Conservation (phyloP, 2,329 filamentous ascomycete species). For the Aspergillus hiratsukae region DNA sequence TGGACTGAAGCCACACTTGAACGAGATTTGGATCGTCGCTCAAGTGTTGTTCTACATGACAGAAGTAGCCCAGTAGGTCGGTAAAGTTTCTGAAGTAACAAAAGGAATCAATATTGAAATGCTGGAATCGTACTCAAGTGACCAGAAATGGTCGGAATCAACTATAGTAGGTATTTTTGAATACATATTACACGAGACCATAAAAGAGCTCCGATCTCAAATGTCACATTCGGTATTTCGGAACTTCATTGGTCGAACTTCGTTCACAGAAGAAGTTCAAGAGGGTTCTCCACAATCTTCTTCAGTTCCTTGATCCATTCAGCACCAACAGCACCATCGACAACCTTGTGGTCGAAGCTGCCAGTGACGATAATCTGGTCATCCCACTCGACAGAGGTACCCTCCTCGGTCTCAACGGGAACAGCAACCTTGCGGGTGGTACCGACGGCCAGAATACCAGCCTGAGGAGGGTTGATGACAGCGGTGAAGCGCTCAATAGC, state of each 20-base stretch:
- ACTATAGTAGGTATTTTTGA: conserved; percentile 26
- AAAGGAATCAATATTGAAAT: conserved; percentile 23
- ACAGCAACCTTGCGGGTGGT: conserved; percentile 94
- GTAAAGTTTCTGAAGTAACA: conserved; percentile 6
- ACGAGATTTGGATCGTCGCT: neutral
- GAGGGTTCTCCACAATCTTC: conserved; percentile 94
- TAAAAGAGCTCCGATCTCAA: conserved; percentile 12
- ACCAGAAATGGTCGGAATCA: conserved; percentile 24
- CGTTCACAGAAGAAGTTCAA: conserved; percentile 81
- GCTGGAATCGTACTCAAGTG: conserved; percentile 28
- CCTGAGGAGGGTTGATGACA: conserved; percentile 98
- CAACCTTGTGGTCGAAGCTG: conserved; percentile 98
- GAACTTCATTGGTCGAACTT: conserved; percentile 5
- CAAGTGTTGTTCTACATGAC: neutral
- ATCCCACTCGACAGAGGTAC: conserved; percentile 79
- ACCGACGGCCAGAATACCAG: conserved; percentile 89
- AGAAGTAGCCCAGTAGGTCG: neutral
- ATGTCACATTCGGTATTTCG: conserved; percentile 12
- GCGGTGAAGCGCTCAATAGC: conserved; percentile 96
- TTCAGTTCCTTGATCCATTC: conserved; percentile 98
- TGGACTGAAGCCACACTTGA: neutral
- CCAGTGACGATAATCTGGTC: conserved; percentile 94
- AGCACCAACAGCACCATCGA: conserved; percentile 91
- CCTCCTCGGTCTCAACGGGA: conserved; percentile 79
- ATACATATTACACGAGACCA: conserved; percentile 31